Percentiles rank a stretch among this genome's conserved stretches.
Conservation (phyloP, 2,329 filamentous ascomycete genomes). For the Penicillium rolfsii region DNA sequence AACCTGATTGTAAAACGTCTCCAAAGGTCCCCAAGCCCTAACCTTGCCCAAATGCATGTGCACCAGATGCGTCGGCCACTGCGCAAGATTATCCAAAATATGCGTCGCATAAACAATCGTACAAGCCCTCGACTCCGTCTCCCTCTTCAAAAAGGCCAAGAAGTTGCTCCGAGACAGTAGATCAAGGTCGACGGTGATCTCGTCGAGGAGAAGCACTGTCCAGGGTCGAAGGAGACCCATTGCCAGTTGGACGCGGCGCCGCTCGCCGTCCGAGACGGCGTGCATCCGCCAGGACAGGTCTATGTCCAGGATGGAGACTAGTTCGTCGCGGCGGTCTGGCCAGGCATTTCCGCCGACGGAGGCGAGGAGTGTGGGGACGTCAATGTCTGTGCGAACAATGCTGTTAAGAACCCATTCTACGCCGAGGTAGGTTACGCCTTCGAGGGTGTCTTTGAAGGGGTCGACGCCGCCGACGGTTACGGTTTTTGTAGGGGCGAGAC, state of each 20-base stretch:
- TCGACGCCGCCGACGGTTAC: slow-evolving; percentile 82
- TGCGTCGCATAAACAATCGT: slow-evolving; percentile 98
- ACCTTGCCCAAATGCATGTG: slow-evolving; percentile 92
- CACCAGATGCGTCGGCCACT: slow-evolving; percentile 93
- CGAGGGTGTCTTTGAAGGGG: slow-evolving; percentile 85
- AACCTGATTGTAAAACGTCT: slow-evolving; percentile 64
- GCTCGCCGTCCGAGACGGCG: slow-evolving; percentile 89
- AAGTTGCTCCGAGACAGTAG: slow-evolving; percentile 84
- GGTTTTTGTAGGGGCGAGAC: slow-evolving; percentile 75
- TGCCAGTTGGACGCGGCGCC: slow-evolving; percentile 87
- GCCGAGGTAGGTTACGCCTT: slow-evolving; percentile 95
- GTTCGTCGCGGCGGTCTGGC: slow-evolving; percentile 78
- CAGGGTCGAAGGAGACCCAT: slow-evolving; percentile 94
- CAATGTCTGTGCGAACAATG: slow-evolving; percentile 93
- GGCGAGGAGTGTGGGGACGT: slow-evolving; percentile 79
- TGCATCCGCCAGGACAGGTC: slow-evolving; percentile 94
- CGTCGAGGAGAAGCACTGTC: slow-evolving; percentile 87
- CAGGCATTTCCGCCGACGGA: slow-evolving; percentile 87
- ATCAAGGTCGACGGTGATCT: slow-evolving; percentile 96
- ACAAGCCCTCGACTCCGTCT: slow-evolving; percentile 80
- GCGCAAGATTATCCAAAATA: slow-evolving; percentile 90
- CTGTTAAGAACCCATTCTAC: slow-evolving; percentile 98
- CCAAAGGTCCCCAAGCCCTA: slow-evolving; percentile 80
- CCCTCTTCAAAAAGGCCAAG: slow-evolving; percentile 78
- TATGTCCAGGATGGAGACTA: slow-evolving; percentile 86